Conservation (phyloP, 805 yeast species). For the Starmerella riodocensis region DNA sequence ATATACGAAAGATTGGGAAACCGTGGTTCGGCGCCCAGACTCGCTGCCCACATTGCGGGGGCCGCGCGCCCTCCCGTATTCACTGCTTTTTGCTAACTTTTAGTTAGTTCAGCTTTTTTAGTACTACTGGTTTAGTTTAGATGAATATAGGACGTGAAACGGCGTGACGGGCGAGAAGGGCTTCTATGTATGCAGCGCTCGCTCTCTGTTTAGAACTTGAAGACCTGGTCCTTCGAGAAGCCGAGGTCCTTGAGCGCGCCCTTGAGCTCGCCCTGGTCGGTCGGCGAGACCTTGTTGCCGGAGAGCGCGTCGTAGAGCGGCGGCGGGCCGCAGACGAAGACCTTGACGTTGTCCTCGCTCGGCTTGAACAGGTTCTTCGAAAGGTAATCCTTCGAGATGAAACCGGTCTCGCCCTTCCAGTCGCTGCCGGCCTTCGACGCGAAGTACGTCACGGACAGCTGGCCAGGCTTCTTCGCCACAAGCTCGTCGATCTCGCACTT, state of each 20-base stretch:
- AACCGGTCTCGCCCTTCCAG: slow-evolving; percentile 37
- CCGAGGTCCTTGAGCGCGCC: slow-evolving; percentile 86
- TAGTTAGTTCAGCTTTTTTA: too few relatives aligned
- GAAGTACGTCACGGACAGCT: slow-evolving; percentile 65
- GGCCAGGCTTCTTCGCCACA: slow-evolving; percentile 58
- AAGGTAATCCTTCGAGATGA: slow-evolving; percentile 63
- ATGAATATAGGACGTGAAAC: too few relatives aligned
- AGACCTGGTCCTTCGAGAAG: slow-evolving; percentile 73
- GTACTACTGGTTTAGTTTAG: too few relatives aligned
- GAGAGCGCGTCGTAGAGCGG: slow-evolving; percentile 76
- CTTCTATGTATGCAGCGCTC: too few relatives aligned
- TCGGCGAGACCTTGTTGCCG: slow-evolving; percentile 70
- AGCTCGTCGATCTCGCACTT: slow-evolving; percentile 62
- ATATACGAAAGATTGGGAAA: too few relatives aligned
- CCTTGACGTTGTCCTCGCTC: slow-evolving; percentile 47
- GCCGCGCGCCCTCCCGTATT: too few relatives aligned
- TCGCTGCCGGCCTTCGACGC: slow-evolving; percentile 40
- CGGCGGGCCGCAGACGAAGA: slow-evolving; percentile 94
- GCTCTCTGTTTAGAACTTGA: slow-evolving; percentile 51
- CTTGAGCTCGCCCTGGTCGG: slow-evolving; percentile 87
- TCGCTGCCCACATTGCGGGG: too few relatives aligned
- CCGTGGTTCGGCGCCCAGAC: too few relatives aligned
- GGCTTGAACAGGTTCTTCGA: slow-evolving; percentile 50
- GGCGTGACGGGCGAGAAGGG: too few relatives aligned
- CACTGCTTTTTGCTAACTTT: too few relatives aligned